These are phyloP conservation scores for Pseudevernia furfuracea DNA, from an alignment of 495 filamentous ascomycete species.

Conservation along the genomic window DNA sequence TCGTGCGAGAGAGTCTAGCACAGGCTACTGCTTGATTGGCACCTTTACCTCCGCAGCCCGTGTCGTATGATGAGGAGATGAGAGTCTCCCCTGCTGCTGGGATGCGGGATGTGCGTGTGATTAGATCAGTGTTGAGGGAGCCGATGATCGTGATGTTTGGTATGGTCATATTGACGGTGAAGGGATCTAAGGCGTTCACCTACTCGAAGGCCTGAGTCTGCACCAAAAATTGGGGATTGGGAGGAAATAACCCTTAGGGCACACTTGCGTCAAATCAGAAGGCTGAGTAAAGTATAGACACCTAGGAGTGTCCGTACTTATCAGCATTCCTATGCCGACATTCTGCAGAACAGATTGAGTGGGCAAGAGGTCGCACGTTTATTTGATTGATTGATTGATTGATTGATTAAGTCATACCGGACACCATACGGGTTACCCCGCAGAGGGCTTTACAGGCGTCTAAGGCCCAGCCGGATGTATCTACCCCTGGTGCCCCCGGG, in stretches of 20 bases:
- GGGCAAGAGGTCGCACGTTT: too few relatives aligned
- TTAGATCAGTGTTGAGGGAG: constrained; percentile 88
- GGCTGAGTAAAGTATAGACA: neutral
- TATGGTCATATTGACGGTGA: constrained; percentile 12
- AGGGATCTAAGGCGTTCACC: neutral
- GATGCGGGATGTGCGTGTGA: constrained; percentile 75
- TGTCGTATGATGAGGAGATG: constrained; percentile 66
- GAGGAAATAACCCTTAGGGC: neutral
- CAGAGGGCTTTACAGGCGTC: too few relatives aligned
- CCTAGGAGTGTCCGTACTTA: neutral
- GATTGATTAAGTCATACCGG: too few relatives aligned
- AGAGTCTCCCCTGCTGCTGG: constrained; percentile 82
- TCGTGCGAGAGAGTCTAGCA: constrained; percentile 52
- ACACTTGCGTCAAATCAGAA: neutral
- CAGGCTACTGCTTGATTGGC: constrained; percentile 91
- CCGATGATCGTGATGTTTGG: constrained; percentile 71
- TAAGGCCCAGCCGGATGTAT: too few relatives aligned
- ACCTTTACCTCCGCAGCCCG: constrained; percentile 84
- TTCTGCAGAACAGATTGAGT: neutral
- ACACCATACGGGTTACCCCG: too few relatives aligned
- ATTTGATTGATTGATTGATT: too few relatives aligned
- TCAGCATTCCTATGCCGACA: neutral
- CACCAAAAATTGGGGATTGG: neutral
- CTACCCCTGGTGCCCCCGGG: too few relatives aligned
- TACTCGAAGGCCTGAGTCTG: neutral